Conservation (phyloP, 2,329 filamentous ascomycete genomes). For the Stagonosporopsis rhizophila region DNA sequence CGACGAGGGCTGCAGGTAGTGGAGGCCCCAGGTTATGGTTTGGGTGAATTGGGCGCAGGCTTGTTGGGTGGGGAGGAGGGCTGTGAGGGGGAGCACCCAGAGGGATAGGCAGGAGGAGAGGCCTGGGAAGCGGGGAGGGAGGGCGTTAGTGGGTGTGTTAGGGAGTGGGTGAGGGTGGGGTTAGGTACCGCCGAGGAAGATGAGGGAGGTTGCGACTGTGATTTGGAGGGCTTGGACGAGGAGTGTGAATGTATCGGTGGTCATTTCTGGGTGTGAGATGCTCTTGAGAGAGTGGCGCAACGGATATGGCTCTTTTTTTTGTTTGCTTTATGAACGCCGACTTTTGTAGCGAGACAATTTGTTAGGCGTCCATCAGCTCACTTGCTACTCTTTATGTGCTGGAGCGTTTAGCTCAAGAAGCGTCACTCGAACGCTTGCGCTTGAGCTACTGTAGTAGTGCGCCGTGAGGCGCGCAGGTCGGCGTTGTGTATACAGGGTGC, state of each 20-base stretch:
- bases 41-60: conserved; percentile 9
- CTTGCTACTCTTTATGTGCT: neutral
- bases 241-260: neutral
- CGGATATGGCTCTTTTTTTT: too few species aligned
- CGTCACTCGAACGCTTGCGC: neutral
- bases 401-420: too few species aligned
- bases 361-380: neutral
- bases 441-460: neutral
- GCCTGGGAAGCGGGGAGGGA: neutral
- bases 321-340: neutral
- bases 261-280: neutral
- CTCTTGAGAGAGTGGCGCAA: neutral
- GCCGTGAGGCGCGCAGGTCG: neutral
- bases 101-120: conserved; percentile 19
- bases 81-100: conserved; percentile 12
- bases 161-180: neutral
- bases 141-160: neutral
- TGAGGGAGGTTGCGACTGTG: conserved; percentile 2
- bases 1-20: conserved; percentile 12
- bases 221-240: conserved; percentile 12
- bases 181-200: conserved; percentile 12
- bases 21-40: conserved; percentile 12
- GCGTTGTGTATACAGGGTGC: neutral
- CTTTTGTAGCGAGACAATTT: neutral
- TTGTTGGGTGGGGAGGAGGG: neutral